These are phyloP conservation scores for Danielia oregonensis DNA, from an alignment of 805 yeast species.

Conservation along the genomic window DNA sequence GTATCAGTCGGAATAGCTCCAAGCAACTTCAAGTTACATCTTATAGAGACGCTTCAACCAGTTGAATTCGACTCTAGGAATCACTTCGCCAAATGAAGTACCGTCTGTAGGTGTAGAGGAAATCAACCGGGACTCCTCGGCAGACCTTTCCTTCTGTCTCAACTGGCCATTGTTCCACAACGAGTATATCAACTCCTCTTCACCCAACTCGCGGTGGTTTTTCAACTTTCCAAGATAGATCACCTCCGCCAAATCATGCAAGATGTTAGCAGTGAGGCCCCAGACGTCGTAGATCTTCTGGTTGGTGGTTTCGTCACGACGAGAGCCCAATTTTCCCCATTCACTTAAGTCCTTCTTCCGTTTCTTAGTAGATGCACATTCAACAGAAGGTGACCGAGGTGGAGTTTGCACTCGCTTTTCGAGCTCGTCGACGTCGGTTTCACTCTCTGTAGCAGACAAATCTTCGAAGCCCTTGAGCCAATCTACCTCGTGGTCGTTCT, in stretches of 20 bases:
- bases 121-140: constrained; percentile 55
- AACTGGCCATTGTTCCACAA: constrained; percentile 51
- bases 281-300: constrained; percentile 64
- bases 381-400: constrained; percentile 2
- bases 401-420: constrained; percentile 10
- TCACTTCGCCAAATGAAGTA: constrained; percentile 37
- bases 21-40: too few relatives aligned
- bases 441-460: constrained; percentile 55
- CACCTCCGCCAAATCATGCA: constrained; percentile 65
- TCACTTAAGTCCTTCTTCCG: constrained; percentile 15
- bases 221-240: constrained; percentile 25
- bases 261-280: constrained; percentile 79
- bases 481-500: constrained; percentile 49
- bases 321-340: constrained; percentile 41
- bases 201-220: constrained; percentile 40
- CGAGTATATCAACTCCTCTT: constrained; percentile 62
- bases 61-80: constrained; percentile 42
- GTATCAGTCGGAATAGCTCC: too few relatives aligned
- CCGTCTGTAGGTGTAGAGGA: constrained; percentile 5
- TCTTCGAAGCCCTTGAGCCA: constrained; percentile 60
- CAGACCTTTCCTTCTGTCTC: constrained; percentile 42
- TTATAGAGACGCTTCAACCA: constrained; percentile 42
- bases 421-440: constrained; percentile 27
- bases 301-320: constrained; percentile 36
- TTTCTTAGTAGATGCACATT: constrained; percentile 4